Evolutionary conservation across 2,329 filamentous ascomycete genomes (phyloP).

Genomic region (Boeremia lycopersici): DNA sequence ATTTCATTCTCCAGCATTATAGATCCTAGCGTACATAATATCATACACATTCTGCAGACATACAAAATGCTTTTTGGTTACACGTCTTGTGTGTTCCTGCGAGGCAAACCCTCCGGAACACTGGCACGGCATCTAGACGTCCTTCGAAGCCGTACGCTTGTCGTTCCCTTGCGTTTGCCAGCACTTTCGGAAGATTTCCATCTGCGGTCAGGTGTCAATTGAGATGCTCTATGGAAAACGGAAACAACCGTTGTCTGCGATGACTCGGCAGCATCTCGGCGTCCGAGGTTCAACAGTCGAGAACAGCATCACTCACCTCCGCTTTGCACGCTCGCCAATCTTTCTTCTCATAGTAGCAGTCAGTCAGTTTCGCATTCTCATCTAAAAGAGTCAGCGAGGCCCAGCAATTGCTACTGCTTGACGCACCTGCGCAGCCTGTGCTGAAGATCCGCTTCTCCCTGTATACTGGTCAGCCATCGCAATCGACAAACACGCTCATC

Average conservation of each 20-base stretch:
- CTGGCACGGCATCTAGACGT: conserved; percentile 55
- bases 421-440: conserved; percentile 84
- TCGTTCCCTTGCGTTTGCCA: conserved; percentile 93
- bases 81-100: too few species aligned
- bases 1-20: neutral
- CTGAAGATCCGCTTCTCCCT: conserved; percentile 99
- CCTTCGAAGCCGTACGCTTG: conserved; percentile 76
- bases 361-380: conserved; percentile 88
- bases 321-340: conserved; percentile 90
- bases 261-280: conserved; percentile 37
- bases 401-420: neutral
- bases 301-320: conserved; percentile 68
- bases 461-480: conserved; percentile 17
- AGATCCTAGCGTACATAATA: conserved; percentile 8
- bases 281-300: conserved; percentile 18
- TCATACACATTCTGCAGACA: conserved; percentile 8
- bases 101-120: neutral
- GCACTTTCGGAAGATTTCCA: conserved; percentile 86
- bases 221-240: neutral
- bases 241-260: conserved; percentile 8
- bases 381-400: conserved; percentile 56
- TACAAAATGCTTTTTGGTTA: neutral
- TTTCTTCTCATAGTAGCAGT: conserved; percentile 95
- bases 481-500: conserved; percentile 23
- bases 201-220: conserved; percentile 59